Evolutionary conservation across 2,329 filamentous ascomycete species (phyloP).

Genomic region (Aspergillus texensis): DNA sequence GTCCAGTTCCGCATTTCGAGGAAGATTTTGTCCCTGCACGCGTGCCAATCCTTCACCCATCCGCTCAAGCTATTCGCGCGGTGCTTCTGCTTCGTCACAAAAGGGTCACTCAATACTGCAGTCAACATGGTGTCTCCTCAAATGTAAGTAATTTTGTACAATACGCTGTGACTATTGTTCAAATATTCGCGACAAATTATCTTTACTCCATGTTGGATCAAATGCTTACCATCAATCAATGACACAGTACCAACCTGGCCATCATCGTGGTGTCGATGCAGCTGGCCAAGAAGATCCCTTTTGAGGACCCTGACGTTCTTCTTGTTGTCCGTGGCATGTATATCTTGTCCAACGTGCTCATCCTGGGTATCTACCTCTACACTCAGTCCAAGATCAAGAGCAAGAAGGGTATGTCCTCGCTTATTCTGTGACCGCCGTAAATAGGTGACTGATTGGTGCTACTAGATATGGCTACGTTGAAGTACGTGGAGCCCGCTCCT

Average conservation of each 20-base stretch:
- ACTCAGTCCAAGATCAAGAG: conserved; percentile 84
- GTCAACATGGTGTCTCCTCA: conserved; percentile 68
- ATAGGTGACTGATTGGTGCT: conserved; percentile 3
- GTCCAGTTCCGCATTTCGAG: conserved; percentile 16
- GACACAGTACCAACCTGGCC: conserved; percentile 78
- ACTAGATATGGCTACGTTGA: conserved; percentile 90
- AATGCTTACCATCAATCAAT: conserved; percentile 3
- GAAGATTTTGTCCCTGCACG: conserved; percentile 26
- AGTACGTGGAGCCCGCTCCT: conserved; percentile 94
- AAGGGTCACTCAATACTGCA: conserved; percentile 19
- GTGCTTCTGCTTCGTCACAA: conserved; percentile 16
- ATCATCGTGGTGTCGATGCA: conserved; percentile 99
- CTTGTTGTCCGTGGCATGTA: conserved; percentile 67
- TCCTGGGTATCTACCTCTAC: conserved; percentile 81
- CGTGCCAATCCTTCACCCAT: conserved; percentile 15
- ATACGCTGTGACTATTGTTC: not conserved
- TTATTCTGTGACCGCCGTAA: not conserved
- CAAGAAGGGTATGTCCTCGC: conserved; percentile 81
- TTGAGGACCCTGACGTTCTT: conserved; percentile 79
- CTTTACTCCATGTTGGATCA: not conserved
- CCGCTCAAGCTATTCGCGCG: conserved; percentile 12
- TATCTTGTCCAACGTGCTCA: conserved; percentile 76
- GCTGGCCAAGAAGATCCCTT: conserved; percentile 91
- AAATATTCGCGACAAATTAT: not conserved
- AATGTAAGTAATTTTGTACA: conserved; percentile 55